Base-by-base conservation (phyloP, 176 grass and related monocot genomes). In the Triticum monococcum region DNA sequence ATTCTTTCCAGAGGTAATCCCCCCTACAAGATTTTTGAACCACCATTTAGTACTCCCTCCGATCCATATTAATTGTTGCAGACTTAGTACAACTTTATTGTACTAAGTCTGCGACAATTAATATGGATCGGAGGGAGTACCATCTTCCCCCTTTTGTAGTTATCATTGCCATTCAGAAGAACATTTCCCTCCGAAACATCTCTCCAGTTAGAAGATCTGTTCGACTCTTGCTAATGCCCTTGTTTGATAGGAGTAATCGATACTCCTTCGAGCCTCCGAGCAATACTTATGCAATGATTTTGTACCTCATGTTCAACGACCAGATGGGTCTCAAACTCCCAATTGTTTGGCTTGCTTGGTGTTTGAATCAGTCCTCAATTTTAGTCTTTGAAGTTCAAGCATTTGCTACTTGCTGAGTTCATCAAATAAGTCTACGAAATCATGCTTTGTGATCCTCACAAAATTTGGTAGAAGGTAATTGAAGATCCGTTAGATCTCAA, bases 361-460 rank as follows among this genome's bases (percentile, higher is more conserved):
- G 36, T 79, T 61, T 22, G 54, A 61, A 12, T 79, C 22, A 16
- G 32, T 38, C 37, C 20, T 20, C 10, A 3, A 24, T 38, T 78
- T 61, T 59, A 59, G 52, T 23, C 31, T 61, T 78, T 33, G 32
- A 24, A 61, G 50, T 54, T 78, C 26, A 35, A 78, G 50, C 30
- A 13, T 66, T 23, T 48, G 41, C 31, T 23, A 32, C 54, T 59
- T 13, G 12, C 36, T 24, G 31, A 61, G 31, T 79, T 79, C 54
- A 61, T 78, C 52, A 22, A 63, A 63, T 16, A 38, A 40, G 7
- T 79, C 56, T 38, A 16, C 7, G 1, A 61, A 79, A 35, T 79
- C 60, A 64, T 64, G 77, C 35, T 64, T 79, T 63, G 32, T 70
- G 67, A 70, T 70, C 57, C 77, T 41, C 56, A 79, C 33, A 62